phyloP scores from a whole-genome alignment of 345 rosid genomes.

The Hypericum perforatum region DNA sequence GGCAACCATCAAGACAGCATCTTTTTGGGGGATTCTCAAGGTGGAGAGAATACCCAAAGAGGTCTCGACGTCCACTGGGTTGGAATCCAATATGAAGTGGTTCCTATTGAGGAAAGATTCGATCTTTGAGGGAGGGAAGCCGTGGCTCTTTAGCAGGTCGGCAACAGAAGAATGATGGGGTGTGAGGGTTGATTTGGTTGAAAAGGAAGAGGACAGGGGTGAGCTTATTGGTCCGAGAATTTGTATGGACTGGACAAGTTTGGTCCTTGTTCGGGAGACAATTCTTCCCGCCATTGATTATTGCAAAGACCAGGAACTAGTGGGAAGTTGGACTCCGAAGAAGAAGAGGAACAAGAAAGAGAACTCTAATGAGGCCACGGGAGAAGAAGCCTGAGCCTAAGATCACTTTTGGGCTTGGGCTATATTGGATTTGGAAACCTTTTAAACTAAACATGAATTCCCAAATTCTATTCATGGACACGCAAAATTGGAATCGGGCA shows the following conservation, averaged over 20 bases:
- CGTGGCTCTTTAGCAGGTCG: slow-evolving; percentile 56
- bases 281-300: slow-evolving; percentile 10
- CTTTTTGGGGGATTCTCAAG: slow-evolving; percentile 41
- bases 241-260: slow-evolving; percentile 19
- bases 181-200: no score
- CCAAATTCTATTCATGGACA: no score
- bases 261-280: no score
- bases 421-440: no score
- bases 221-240: no score
- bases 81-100: slow-evolving; percentile 32
- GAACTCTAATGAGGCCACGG: no score
- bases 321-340: slow-evolving; percentile 6
- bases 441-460: no score
- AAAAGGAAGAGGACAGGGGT: no score
- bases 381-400: no score
- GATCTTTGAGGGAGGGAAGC: slow-evolving; percentile 50
- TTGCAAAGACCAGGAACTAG: slow-evolving; percentile 12
- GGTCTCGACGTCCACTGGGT: slow-evolving; percentile 31
- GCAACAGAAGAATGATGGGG: slow-evolving; percentile 33
- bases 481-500: no score
- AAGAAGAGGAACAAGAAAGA: no score
- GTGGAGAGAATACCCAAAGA: slow-evolving; percentile 50
- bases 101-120: slow-evolving; percentile 36
- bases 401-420: no score
- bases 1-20: slow-evolving; percentile 37